Base-by-base conservation (phyloP, 805 yeast genomes). In the Saccharomycopsis fibuligera region DNA sequence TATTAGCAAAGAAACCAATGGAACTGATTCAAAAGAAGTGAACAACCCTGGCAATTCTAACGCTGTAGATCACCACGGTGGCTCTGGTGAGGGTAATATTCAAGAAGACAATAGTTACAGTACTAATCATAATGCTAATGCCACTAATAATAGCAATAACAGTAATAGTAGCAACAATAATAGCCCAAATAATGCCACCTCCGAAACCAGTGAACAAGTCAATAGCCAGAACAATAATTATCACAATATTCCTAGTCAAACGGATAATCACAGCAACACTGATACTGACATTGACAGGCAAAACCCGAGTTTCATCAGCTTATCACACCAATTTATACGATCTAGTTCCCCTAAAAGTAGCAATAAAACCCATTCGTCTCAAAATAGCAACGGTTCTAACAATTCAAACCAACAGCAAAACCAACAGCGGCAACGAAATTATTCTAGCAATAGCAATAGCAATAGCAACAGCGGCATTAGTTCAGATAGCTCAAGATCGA, bases 221-320 rank as follows among this genome's bases (percentile, higher is more conserved):
- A 33, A 33, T 6, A 17, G 6, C 9, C 6, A 8, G 9, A 8
- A 33, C 19, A 33, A 33, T 33, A 33, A 5, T n/a, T 10, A 33
- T 10, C 23, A 16, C 8, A 23, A 38, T 37, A 22, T 37, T 37
- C 27, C 40, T 10, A n/a, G 40, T 37, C 12, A 27, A 38, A 24
- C 41, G 24, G 2, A 3, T 22, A 31, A 42, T 22, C 22, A 30
- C 45, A 30, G 17, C 22, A 3, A 21, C 4, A 5, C 45, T 14
- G 17, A 21, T 30, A 38, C 14, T 29, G 43, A 45, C n/a, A 19
- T 29, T 16, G 47, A 37, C n/a, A 44, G 35, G 24, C 47, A 44
- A 22, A 35, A 37, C 37, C 51, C 51, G 9, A 45, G 51, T 24
- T 51, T 48, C 37, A 48, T 51, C 14, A 45, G 49, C 22, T 35